Conservation (phyloP, 345 rosid genomes). For the Euphorbia lathyris region DNA sequence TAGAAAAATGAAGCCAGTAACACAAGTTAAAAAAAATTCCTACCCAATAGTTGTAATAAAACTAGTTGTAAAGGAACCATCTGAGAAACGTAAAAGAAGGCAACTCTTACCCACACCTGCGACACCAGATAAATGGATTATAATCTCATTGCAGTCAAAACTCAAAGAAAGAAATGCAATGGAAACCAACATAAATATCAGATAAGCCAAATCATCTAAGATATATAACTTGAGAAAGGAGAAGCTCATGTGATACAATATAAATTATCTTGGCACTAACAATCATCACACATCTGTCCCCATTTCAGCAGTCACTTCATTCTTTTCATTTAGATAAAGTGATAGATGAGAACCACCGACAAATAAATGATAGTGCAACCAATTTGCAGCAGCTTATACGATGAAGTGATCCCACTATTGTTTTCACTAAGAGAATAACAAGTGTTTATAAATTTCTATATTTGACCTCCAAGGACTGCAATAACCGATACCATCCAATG, state of each 20-base stretch:
- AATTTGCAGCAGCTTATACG: not conserved
- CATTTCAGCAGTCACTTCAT: not conserved
- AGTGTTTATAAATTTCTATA: not conserved
- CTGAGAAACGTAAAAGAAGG: conserved; percentile 80
- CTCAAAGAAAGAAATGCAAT: not conserved
- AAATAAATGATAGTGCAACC: not conserved
- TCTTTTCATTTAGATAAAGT: not conserved
- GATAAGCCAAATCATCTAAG: not conserved
- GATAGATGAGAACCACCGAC: not conserved
- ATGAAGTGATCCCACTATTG: not conserved
- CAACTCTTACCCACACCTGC: conserved; percentile 96
- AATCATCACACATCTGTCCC: not conserved
- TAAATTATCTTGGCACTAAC: not conserved
- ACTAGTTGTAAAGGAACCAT: conserved; percentile 88
- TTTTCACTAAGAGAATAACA: not conserved
- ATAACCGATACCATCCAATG: not conserved
- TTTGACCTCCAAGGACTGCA: not conserved
- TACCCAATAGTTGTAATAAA: conserved; percentile 91
- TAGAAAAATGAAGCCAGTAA: not conserved
- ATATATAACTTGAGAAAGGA: not conserved
- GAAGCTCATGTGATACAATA: not conserved
- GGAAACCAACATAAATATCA: not conserved
- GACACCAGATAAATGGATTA: conserved; percentile 10
- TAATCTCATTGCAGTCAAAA: not conserved
- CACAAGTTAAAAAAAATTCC: conserved; percentile 15